These are phyloP conservation scores for Phytophthora cactorum DNA, from an alignment of 352 stramenopile species.

Conservation along the genomic window DNA sequence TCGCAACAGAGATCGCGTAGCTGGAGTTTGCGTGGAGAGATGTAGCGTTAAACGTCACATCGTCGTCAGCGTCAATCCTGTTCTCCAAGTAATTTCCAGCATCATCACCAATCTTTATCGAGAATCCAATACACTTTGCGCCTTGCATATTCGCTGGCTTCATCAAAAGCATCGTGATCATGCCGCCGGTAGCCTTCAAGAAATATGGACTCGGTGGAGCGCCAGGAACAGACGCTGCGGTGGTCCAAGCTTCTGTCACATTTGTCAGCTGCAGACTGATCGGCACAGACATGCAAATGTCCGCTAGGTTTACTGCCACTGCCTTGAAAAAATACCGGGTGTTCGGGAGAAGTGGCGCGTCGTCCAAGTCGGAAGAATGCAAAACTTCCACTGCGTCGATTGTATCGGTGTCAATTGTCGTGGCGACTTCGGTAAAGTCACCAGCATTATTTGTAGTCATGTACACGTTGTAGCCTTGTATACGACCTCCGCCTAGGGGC, in stretches of 20 bases:
- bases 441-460: constrained; percentile 41
- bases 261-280: constrained; percentile 19
- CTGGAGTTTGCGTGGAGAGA: constrained; percentile 35
- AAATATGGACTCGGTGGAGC: constrained; percentile 55
- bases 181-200: constrained; percentile 53
- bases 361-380: constrained; percentile 24
- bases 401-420: constrained; percentile 25
- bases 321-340: constrained; percentile 61
- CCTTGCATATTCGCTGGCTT: constrained; percentile 63
- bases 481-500: constrained; percentile 47
- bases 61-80: constrained; percentile 28
- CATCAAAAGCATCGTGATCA: constrained; percentile 52
- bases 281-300: constrained; percentile 46
- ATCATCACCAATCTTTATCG: constrained; percentile 40
- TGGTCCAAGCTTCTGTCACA: constrained; percentile 33
- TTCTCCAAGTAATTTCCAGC: constrained; percentile 14
- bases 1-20: constrained; percentile 47
- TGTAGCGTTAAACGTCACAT: constrained; percentile 32
- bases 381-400: constrained; percentile 46
- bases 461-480: constrained; percentile 66
- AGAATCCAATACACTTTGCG: constrained; percentile 50
- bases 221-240: constrained; percentile 38
- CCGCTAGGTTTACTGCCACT: constrained; percentile 52
- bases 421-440: constrained; percentile 43
- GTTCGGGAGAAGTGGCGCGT: constrained; percentile 35